Conservation (phyloP, 192 early-diverging fungal species). For the Gaertneriomyces semiglobifer region DNA sequence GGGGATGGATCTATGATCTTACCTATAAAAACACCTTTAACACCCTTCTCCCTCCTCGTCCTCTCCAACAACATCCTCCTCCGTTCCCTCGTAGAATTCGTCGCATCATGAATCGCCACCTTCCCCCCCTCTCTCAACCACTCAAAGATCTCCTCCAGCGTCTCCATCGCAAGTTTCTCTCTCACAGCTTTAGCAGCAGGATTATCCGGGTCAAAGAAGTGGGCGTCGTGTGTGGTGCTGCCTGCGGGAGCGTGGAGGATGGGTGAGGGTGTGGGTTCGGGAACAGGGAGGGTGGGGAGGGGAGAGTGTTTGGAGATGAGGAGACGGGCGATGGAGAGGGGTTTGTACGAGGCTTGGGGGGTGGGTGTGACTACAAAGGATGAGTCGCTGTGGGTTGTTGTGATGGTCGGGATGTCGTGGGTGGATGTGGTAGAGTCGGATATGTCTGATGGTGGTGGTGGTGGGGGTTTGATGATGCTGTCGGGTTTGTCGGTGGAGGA, state of each 20-base stretch:
- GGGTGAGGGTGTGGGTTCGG: constrained; percentile 31
- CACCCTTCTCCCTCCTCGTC: constrained; percentile 28
- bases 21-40: constrained; percentile 42
- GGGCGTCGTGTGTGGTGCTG: constrained; percentile 66
- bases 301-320: constrained; percentile 13
- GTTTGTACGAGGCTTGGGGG: constrained; percentile 1
- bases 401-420: background rate
- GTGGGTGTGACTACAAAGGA: background rate
- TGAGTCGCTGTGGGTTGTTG: background rate
- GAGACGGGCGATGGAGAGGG: constrained; percentile 9
- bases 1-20: too few species aligned
- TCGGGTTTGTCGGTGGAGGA: constrained; percentile 7
- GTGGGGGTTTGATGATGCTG: too few species aligned
- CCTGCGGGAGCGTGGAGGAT: constrained; percentile 31
- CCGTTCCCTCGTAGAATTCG: constrained; percentile 86
- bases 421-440: background rate
- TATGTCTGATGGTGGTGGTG: background rate
- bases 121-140: constrained; percentile 88
- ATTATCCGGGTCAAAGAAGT: constrained; percentile 95
- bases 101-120: constrained; percentile 86
- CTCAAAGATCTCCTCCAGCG: constrained; percentile 81
- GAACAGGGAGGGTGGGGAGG: constrained; percentile 19
- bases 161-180: constrained; percentile 86
- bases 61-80: constrained; percentile 50
- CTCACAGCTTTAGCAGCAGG: constrained; percentile 67